phyloP scores from a whole-genome alignment of 164 flowering plant species.

The Tinospora cordifolia region DNA sequence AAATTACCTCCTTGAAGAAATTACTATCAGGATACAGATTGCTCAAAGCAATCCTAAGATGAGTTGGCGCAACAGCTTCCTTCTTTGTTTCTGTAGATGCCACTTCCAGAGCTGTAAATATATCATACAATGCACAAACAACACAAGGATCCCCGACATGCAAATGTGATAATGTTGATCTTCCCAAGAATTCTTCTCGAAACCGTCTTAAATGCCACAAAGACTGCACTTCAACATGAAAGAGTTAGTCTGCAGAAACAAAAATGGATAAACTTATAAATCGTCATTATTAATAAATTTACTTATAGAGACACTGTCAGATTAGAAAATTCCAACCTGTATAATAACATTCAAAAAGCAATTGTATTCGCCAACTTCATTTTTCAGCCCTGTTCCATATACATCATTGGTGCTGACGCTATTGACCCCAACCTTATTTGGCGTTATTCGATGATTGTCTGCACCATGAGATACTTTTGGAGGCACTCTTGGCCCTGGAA shows the following conservation, averaged over 20 bases:
- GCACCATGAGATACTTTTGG: constrained; percentile 17
- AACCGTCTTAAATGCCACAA: constrained; percentile 83
- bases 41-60: constrained; percentile 84
- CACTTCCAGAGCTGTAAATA: constrained; percentile 59
- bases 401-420: constrained; percentile 26
- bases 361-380: constrained; percentile 96
- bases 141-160: constrained; percentile 98
- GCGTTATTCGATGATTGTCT: constrained; percentile 19
- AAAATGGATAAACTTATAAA: background rate
- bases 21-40: constrained; percentile 87
- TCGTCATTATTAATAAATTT: background rate
- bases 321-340: constrained; percentile 46
- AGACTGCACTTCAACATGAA: constrained; percentile 45
- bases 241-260: constrained; percentile 11
- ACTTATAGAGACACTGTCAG: background rate
- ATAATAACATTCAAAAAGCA: constrained; percentile 97
- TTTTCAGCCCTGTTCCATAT: constrained; percentile 71
- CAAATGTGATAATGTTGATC: constrained; percentile 51
- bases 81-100: constrained; percentile 46
- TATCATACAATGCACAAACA: constrained; percentile 76
- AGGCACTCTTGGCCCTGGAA: constrained; percentile 22
- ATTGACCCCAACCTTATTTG: constrained; percentile 22
- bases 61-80: constrained; percentile 82
- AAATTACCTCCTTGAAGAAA: constrained; percentile 82
- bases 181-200: constrained; percentile 70